A percentile compares a stretch with the other conserved stretches of the same genome.
Evolutionary conservation across 192 early-diverging fungal species (phyloP).

Genomic region (Coemansia sp.): DNA sequence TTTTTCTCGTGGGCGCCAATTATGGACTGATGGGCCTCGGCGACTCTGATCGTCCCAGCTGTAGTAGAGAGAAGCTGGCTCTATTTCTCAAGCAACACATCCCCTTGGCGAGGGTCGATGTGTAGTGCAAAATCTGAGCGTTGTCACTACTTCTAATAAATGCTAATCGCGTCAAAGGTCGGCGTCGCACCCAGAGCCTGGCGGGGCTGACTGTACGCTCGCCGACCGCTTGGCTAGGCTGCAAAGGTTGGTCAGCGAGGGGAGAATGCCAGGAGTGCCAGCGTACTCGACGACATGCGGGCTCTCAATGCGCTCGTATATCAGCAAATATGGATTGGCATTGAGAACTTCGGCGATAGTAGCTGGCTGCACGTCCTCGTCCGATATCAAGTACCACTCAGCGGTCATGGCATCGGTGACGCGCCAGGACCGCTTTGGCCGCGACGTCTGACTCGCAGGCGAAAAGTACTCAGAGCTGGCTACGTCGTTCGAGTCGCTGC

Average conservation of each 20-base stretch:
- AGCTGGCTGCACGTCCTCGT: conserved; percentile 64
- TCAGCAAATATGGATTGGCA: conserved; percentile 71
- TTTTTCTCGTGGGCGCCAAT: no score
- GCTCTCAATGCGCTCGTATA: conserved; percentile 62
- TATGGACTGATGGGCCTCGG: no score
- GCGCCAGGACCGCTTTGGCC: conserved; percentile 46
- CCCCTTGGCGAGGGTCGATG: no score
- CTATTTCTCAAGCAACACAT: no score
- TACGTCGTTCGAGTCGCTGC: conserved; percentile 23
- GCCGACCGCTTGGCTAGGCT: conserved; percentile 39
- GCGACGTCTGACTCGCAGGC: conserved; percentile 6
- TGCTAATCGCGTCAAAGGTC: background rate
- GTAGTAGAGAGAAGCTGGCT: no score
- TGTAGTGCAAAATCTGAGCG: no score
- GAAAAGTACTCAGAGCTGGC: conserved; percentile 8
- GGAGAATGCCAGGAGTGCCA: conserved; percentile 39
- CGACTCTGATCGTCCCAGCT: no score
- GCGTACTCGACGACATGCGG: conserved; percentile 25
- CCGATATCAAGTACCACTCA: conserved; percentile 69
- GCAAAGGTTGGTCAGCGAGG: conserved; percentile 45
- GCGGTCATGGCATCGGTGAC: conserved; percentile 48
- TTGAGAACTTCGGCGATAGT: conserved; percentile 59
- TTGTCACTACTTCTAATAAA: no score
- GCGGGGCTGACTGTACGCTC: conserved; percentile 24
- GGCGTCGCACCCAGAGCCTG: background rate